Evolutionary conservation across 257 asterid species (phyloP).

Genomic region (Nicotiana attenuata): DNA sequence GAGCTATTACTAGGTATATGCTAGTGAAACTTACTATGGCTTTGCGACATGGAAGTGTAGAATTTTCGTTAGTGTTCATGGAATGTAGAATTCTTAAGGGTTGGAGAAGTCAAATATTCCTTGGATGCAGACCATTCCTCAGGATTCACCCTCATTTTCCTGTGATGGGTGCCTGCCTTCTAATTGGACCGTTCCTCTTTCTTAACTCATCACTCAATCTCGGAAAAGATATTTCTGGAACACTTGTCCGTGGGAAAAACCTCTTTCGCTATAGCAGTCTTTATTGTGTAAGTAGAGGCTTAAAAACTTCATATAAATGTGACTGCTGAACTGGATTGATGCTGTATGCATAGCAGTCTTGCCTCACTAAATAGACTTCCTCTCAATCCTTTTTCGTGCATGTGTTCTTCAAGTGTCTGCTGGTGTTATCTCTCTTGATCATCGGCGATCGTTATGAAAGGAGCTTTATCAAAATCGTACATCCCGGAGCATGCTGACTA

Average conservation of each 20-base stretch:
- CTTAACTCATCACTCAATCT: slow-evolving; percentile 53
- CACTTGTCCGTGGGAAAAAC: slow-evolving; percentile 62
- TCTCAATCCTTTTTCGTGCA: background rate
- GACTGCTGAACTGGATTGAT: background rate
- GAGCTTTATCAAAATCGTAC: slow-evolving; percentile 48
- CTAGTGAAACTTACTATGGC: background rate
- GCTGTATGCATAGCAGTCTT: background rate
- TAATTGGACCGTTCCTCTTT: slow-evolving; percentile 51
- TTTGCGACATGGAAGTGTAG: background rate
- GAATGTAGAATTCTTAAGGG: background rate
- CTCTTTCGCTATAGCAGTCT: slow-evolving; percentile 46
- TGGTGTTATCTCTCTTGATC: background rate
- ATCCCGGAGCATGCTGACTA: slow-evolving; percentile 56
- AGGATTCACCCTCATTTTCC: slow-evolving; percentile 64
- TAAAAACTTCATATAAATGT: background rate
- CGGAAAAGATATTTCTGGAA: slow-evolving; percentile 50
- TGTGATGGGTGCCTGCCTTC: slow-evolving; percentile 67
- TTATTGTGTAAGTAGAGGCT: slow-evolving; percentile 46
- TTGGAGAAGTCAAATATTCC: background rate
- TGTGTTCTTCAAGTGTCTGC: background rate
- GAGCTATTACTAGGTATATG: slow-evolving; percentile 64
- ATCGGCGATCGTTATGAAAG: slow-evolving; percentile 56
- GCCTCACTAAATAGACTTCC: background rate
- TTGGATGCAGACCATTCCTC: background rate
- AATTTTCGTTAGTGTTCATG: background rate